Conservation (phyloP, 2,329 filamentous ascomycete species). For the Erysiphe pulchra region DNA sequence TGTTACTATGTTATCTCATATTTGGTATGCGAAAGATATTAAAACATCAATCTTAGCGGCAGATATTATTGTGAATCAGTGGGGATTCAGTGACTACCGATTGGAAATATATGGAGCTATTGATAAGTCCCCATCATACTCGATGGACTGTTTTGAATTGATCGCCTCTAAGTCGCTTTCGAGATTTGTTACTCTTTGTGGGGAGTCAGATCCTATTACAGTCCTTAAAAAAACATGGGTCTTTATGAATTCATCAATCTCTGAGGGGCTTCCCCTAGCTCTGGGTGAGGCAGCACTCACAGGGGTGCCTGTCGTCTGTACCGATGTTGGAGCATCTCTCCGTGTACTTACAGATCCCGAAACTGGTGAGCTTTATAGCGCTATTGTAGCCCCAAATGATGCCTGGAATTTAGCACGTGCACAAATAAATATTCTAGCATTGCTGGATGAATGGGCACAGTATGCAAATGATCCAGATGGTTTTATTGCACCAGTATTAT, state of each 20-base stretch:
- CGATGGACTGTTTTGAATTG: slow-evolving; percentile 26
- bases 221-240: slow-evolving; percentile 21
- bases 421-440: slow-evolving; percentile 33
- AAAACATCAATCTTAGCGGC: slow-evolving; percentile 36
- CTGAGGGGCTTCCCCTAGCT: slow-evolving; percentile 28
- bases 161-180: slow-evolving; percentile 11
- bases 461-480: slow-evolving; percentile 20
- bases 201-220: slow-evolving; percentile 17
- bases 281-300: slow-evolving; percentile 31
- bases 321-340: slow-evolving; percentile 28
- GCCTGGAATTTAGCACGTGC: slow-evolving; percentile 31
- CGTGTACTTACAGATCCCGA: slow-evolving; percentile 28
- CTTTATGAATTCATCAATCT: slow-evolving; percentile 29
- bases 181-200: slow-evolving; percentile 13
- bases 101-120: slow-evolving; percentile 37
- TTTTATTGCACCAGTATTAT: slow-evolving; percentile 9
- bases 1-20: slow-evolving; percentile 38
- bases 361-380: slow-evolving; percentile 25
- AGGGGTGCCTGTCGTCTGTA: slow-evolving; percentile 28
- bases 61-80: slow-evolving; percentile 38
- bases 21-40: slow-evolving; percentile 30
- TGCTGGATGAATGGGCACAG: slow-evolving; percentile 33
- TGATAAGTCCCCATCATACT: slow-evolving; percentile 34
- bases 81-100: slow-evolving; percentile 37
- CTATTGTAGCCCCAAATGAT: slow-evolving; percentile 38